Percentiles rank a stretch among this genome's conserved stretches.
Evolutionary conservation across 2,329 filamentous ascomycete genomes (phyloP).

Genomic region (Fusarium citri): DNA sequence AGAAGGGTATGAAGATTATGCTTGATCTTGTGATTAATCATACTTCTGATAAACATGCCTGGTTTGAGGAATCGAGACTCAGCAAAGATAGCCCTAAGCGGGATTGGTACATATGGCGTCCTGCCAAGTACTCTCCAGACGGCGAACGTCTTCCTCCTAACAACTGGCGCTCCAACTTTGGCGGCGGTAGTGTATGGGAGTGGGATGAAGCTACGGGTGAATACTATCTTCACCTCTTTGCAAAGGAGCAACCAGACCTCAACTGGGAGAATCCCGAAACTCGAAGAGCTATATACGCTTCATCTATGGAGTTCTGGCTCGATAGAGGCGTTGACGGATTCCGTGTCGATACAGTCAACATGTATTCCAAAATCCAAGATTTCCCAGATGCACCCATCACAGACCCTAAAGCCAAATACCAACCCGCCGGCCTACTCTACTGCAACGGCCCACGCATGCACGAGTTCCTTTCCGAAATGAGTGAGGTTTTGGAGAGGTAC

Average conservation of each 20-base stretch:
- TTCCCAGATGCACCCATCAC: conserved; percentile 69
- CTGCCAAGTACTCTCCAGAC: conserved; percentile 61
- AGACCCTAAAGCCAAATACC: conserved; percentile 58
- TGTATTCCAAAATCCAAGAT: conserved; percentile 72
- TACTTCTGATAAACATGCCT: conserved; percentile 44
- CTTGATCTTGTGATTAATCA: conserved; percentile 44
- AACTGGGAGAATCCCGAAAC: conserved; percentile 83
- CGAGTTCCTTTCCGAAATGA: conserved; percentile 76
- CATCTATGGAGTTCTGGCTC: conserved; percentile 83
- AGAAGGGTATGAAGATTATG: conserved; percentile 42
- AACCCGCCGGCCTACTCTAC: conserved; percentile 67
- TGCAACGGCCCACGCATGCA: conserved; percentile 77
- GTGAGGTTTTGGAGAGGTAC: conserved; percentile 68
- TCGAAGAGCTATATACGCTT: conserved; percentile 75
- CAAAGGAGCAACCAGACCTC: conserved; percentile 81
- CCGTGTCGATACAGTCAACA: conserved; percentile 80
- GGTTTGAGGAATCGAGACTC: conserved; percentile 40
- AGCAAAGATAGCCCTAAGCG: conserved; percentile 38
- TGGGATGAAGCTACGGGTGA: conserved; percentile 79
- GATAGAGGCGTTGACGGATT: conserved; percentile 78
- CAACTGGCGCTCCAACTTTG: conserved; percentile 77
- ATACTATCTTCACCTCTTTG: conserved; percentile 83
- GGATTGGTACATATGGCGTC: conserved; percentile 75
- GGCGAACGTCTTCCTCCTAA: conserved; percentile 77
- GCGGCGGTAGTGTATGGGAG: conserved; percentile 71